Base-by-base conservation (phyloP, 129 eudicot genomes). In the Pulicaria dysenterica region DNA sequence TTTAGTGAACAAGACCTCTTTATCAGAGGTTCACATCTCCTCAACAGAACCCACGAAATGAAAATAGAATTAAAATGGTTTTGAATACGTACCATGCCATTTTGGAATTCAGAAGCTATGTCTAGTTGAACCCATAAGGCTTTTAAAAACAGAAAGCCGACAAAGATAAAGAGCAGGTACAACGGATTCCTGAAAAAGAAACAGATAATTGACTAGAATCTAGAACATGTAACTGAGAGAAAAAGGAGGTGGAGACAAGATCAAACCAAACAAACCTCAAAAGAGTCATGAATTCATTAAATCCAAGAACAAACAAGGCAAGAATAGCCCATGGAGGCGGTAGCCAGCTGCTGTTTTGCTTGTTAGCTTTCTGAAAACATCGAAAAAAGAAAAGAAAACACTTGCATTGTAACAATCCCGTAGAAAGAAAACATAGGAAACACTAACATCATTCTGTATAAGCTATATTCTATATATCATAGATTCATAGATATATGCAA, bases 261-360 rank as follows among this genome's bases (percentile, higher is more conserved):
- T 15, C 31, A 42, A 47, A 40, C 41, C 41, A 65, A 59, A 42
- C 45, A 7, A 51, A 91, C 97, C 89, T 91, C 69, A 91, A 75
- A 76, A 91, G 97, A 34, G 84, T 72, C 96, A 91, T 86, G 47
- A 91, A 82, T 73, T 91, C 97, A 67, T 91, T 83, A 58, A 88
- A 88, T 41, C 97, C 96, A 16, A 91, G 85, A 13, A 91, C 74
- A 34, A 91, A 5, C 83, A 88, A 74, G 3, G 93, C 97, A 16
- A 77, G 11, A n/a, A 91, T 88, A 17, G 96, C 96, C 97, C 97
- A 91, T 31, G 93, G 85, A 76, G 97, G 97, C 12, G 97, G 97
- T 63, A 91, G 42, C 97, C 97, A 91, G 17, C 76, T 86, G 76
- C 75, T 88, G 45, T 81, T 78, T 71, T 82, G 92, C 74, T 72